phyloP scores from a whole-genome alignment of 2,329 filamentous ascomycete genomes.

The Pezicula neosporulosa region DNA sequence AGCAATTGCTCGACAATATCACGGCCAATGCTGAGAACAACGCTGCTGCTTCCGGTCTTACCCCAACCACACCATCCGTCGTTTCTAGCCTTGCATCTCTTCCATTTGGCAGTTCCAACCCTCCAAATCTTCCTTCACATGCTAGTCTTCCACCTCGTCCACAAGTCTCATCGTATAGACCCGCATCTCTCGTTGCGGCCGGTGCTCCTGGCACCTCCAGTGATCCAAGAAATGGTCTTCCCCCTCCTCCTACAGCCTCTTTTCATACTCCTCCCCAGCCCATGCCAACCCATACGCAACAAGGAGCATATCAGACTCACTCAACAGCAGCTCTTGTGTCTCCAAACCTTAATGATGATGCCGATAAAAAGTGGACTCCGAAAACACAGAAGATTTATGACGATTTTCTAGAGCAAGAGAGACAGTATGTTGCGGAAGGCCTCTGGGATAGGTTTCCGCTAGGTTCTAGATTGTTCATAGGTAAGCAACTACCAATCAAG shows the following conservation, averaged over 20 bases:
- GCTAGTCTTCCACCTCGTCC: constrained; percentile 31
- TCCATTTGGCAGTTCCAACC: constrained; percentile 17
- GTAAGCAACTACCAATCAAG: constrained; percentile 41
- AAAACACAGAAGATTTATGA: constrained; percentile 68
- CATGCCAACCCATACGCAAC: constrained; percentile 15
- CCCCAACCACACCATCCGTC: constrained; percentile 14
- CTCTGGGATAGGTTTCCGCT: constrained; percentile 79
- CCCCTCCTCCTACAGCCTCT: constrained; percentile 28
- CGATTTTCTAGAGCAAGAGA: constrained; percentile 68
- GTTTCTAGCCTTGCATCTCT: constrained; percentile 17
- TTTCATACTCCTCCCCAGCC: constrained; percentile 21
- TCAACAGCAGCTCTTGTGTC: constrained; percentile 13
- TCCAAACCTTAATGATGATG: constrained; percentile 24
- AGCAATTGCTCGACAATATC: constrained; percentile 33
- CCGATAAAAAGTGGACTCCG: constrained; percentile 31
- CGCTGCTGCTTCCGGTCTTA: constrained; percentile 13
- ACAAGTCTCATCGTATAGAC: constrained; percentile 28
- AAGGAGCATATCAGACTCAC: constrained; percentile 14
- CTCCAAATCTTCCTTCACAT: constrained; percentile 28
- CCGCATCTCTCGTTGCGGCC: constrained; percentile 24
- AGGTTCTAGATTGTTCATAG: constrained; percentile 77
- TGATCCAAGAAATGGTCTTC: constrained; percentile 28
- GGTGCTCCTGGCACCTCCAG: constrained; percentile 29
- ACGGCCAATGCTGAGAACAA: constrained; percentile 32
- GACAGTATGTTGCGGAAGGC: constrained; percentile 71